A percentile compares a stretch with the other conserved stretches of the same genome.
Conservation (phyloP, 169 alveolate species). For the Nephromyces sp. region DNA sequence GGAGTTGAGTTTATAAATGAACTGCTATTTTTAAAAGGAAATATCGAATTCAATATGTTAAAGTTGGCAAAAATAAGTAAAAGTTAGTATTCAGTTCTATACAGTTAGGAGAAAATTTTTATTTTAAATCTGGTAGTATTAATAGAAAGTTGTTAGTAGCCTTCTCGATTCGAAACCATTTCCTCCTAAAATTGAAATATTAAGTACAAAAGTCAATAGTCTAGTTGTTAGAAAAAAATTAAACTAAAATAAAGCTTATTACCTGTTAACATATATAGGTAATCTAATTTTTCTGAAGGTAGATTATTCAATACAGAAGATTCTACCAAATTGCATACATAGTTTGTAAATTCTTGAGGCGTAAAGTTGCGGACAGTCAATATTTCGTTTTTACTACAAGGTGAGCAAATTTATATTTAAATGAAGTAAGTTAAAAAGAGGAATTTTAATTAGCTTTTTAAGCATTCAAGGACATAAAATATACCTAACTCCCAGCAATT, state of each 20-base stretch:
- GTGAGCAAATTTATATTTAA: too few species aligned
- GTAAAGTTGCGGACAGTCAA: slow-evolving; percentile 28
- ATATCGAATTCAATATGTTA: too few species aligned
- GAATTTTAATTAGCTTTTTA: too few species aligned
- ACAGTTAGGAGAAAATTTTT: too few species aligned
- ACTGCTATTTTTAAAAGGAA: too few species aligned
- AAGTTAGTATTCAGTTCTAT: too few species aligned
- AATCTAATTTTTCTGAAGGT: slow-evolving; percentile 32
- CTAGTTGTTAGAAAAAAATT: too few species aligned
- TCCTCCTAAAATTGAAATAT: slow-evolving; percentile 14
- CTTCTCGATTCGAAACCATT: slow-evolving; percentile 38
- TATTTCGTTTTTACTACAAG: too few species aligned
- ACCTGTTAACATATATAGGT: slow-evolving; percentile 35
- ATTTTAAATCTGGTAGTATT: too few species aligned
- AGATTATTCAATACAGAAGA: slow-evolving; percentile 16
- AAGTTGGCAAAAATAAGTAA: too few species aligned
- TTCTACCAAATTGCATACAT: slow-evolving; percentile 19
- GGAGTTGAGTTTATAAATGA: too few species aligned
- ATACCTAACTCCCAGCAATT: slow-evolving; percentile 16
- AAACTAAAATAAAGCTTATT: not conserved
- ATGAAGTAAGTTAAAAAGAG: too few species aligned
- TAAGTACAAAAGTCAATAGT: not conserved
- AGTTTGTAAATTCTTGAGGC: slow-evolving; percentile 25
- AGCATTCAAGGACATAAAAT: not conserved
- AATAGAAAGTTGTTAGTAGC: slow-evolving; percentile 23